Evolutionary conservation across 176 grass and related monocot genomes (phyloP), one percentile per base, ranked within the genome.

Genomic region (Rhipidocladum racemiflorum): DNA sequence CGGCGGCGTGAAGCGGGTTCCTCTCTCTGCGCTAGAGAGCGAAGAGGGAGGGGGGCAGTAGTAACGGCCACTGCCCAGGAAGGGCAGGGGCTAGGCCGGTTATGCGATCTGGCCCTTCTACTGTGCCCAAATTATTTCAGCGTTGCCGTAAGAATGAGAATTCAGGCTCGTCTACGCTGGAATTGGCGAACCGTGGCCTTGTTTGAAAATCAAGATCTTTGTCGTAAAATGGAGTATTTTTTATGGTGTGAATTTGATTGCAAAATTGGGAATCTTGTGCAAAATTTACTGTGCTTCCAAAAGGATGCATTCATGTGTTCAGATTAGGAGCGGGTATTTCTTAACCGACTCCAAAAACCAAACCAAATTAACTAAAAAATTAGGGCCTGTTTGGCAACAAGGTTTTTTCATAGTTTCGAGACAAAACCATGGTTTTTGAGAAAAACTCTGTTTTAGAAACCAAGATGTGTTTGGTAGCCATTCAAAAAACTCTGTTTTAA

Each of bases 61-160:
- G 72, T 90, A 90, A 90, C 88, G 72, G 88, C 78, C 27, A 53
- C 42, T 53, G 71, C 43, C 29, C 54, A 9, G 20, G 38, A 69
- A 69, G 43, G 55, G 34, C 82, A 75, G 71, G 18, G 36, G 14
- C 16, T 35, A 48, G 3, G 10, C 3, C 2, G 5, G 0, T 60
- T 72, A 73, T 72, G 8, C 17, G 30, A 39, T 6, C 9, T 43
- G 18, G 2, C 11, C 78, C 78, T 32, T 72, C 0, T 30, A 1
- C 0, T 65, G 2, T 20, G 3, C 0, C 12, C 0, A 71, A 64
- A 81, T 69, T 86, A 0, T 0, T 0, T 3, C 1, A 0, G 1
- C 2, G 0, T 23, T 32, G 39, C 11, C 51, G 29, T 15, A 5
- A 23, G 3, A 40, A 20, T 11, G 6, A 30, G 13, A 16, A 27